Conservation (phyloP, 2,329 filamentous ascomycete genomes). For the Cladosporium halotolerans region DNA sequence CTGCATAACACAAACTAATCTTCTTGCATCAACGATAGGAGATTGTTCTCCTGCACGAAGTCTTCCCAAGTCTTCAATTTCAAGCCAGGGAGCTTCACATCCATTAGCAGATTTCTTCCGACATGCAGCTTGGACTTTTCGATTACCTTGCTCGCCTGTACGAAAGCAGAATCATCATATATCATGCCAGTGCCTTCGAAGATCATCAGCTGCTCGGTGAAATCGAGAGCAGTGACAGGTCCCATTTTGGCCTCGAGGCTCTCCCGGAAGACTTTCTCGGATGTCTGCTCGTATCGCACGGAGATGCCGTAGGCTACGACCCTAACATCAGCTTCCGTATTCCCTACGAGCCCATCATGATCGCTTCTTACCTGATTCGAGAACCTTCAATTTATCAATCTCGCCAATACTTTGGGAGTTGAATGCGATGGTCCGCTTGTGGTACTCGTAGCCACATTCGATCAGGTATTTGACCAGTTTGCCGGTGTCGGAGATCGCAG, state of each 20-base stretch:
- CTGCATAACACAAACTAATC: neutral
- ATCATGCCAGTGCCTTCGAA: slow-evolving; percentile 9
- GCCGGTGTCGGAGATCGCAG: slow-evolving; percentile 3
- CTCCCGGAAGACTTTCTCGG: slow-evolving; percentile 1
- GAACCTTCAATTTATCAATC: neutral
- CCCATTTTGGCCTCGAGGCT: slow-evolving; percentile 2
- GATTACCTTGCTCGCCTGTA: slow-evolving; percentile 6
- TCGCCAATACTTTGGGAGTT: slow-evolving; percentile 6
- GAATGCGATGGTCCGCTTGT: neutral
- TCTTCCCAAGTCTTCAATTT: slow-evolving; percentile 1
- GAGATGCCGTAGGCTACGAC: slow-evolving; percentile 4
- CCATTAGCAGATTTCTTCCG: neutral
- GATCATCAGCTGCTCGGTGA: slow-evolving; percentile 10
- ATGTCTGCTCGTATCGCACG: slow-evolving; percentile 4
- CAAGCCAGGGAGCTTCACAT: slow-evolving; percentile 1
- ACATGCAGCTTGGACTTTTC: neutral
- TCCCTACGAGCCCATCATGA: neutral
- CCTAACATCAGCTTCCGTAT: neutral
- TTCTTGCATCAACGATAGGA: slow-evolving; percentile 1
- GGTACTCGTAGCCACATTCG: neutral
- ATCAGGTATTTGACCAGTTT: slow-evolving; percentile 7
- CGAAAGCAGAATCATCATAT: neutral
- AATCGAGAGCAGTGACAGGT: slow-evolving; percentile 2
- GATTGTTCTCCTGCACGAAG: neutral
- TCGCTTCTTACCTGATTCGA: neutral